Evolutionary conservation across 2,329 filamentous ascomycete species (phyloP).

Genomic region (Penicillium sp.): DNA sequence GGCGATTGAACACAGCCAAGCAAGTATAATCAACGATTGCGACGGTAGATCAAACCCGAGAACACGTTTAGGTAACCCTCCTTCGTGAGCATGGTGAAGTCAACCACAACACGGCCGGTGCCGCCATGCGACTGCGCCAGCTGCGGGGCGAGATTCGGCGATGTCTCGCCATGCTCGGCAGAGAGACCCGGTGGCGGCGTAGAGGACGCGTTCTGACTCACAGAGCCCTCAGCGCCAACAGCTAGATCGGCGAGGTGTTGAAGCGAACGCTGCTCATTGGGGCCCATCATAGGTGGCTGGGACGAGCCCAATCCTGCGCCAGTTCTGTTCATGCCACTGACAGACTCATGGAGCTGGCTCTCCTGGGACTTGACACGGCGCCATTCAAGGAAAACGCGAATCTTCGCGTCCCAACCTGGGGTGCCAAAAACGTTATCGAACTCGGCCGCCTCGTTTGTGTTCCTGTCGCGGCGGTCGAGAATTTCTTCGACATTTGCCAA

Average conservation of each 20-base stretch:
- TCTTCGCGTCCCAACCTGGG: slow-evolving; percentile 41
- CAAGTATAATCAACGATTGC: slow-evolving; percentile 23
- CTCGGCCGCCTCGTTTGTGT: slow-evolving; percentile 28
- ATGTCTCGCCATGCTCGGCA: slow-evolving; percentile 27
- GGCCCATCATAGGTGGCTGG: slow-evolving; percentile 38
- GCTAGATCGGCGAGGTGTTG: slow-evolving; percentile 46
- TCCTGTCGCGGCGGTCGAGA: slow-evolving; percentile 45
- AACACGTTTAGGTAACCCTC: slow-evolving; percentile 45
- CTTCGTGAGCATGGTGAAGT: slow-evolving; percentile 43
- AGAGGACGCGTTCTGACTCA: slow-evolving; percentile 29
- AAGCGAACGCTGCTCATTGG: slow-evolving; percentile 45
- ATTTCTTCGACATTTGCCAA: slow-evolving; percentile 54
- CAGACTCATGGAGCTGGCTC: slow-evolving; percentile 30
- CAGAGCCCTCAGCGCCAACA: slow-evolving; percentile 43
- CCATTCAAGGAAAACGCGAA: slow-evolving; percentile 42
- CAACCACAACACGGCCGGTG: slow-evolving; percentile 34
- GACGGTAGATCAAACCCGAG: slow-evolving; percentile 35
- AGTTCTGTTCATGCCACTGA: slow-evolving; percentile 11
- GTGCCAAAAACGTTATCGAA: slow-evolving; percentile 42
- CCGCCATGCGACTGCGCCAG: slow-evolving; percentile 24
- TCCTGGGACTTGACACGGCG: slow-evolving; percentile 37
- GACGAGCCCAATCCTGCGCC: slow-evolving; percentile 17
- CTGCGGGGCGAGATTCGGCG: slow-evolving; percentile 27
- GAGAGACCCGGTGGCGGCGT: slow-evolving; percentile 29
- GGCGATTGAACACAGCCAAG: slow-evolving; percentile 3